Evolutionary conservation across 768 basidiomycete species (phyloP), one percentile per base, ranked within the genome.

Genomic region (Tulasnella sp.): DNA sequence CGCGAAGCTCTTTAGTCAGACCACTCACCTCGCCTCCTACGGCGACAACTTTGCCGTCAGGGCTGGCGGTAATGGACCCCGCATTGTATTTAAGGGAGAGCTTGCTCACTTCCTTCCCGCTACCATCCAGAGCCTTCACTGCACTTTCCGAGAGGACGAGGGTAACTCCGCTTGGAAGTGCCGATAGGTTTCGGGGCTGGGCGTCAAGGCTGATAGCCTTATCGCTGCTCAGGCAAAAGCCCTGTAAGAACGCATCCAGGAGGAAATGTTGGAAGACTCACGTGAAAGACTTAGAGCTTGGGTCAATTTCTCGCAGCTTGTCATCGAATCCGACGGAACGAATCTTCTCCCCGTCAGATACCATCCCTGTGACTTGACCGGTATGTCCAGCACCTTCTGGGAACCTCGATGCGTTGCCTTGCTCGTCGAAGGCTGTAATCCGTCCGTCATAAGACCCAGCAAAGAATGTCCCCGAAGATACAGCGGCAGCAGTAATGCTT

Each of bases 321-420:
- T 97, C 96, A 78, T 97, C 96, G 80, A 88, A 95, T 15, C 93
- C 96, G 19, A 89, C 84, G 29, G 91, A 91, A 80, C 88, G 91
- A 0, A 91, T 84, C 73, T 86, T 88, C 36, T 87, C 88, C 25
- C 70, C 81, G 0, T 83, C 79, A 12, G 85, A 84, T 0, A 85
- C 81, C 67, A 97, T 82, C 0, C 87, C 90, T 0, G 90, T 86
- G 25, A 97, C 87, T 70, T 91, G 85, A 78, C 85, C 92, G 7
- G 88, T 86, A 82, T 97, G 96, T 0, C 89, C 88, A 36, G 67
- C 67, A 31, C 37, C 49, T 31, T 70, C 74, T n/a, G 36, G 22
- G 29, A 76, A 76, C 25, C 39, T 1, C 12, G 38, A 25, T 29
- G 74, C 74, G 2, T 87, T 83, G 3, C 96, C 95, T 1, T 84